Conservation (phyloP, 345 rosid species). For the Stellera chamaejasme region DNA sequence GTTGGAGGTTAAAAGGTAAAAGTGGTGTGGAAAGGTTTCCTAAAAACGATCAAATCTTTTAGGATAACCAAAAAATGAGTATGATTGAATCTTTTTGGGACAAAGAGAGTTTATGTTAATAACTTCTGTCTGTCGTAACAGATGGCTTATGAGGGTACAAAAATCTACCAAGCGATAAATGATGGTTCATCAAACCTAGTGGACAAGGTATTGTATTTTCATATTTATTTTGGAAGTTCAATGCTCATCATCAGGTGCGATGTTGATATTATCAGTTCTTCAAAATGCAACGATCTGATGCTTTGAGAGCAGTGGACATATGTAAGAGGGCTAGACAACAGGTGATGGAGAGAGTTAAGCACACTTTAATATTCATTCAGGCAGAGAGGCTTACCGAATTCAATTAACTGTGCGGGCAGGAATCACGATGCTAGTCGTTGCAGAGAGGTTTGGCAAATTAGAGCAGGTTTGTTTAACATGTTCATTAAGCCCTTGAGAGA, state of each 20-base stretch:
- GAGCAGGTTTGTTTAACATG: conserved; percentile 54
- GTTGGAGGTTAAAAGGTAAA: too few relatives aligned
- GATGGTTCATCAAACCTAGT: conserved; percentile 84
- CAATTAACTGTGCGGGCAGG: conserved; percentile 87
- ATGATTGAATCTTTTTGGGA: too few relatives aligned
- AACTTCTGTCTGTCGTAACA: conserved; percentile 11
- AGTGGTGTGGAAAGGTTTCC: too few relatives aligned
- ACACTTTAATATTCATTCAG: conserved; percentile 29
- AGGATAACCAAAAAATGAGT: too few relatives aligned
- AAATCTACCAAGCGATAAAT: conserved; percentile 78
- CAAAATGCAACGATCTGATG: conserved; percentile 88
- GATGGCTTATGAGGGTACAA: conserved; percentile 89
- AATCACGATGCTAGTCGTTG: conserved; percentile 71
- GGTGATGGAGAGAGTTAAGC: conserved; percentile 34
- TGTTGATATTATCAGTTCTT: conserved; percentile 56
- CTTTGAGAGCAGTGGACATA: conserved; percentile 70
- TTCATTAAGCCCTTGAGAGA: too few relatives aligned
- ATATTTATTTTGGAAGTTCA: conserved; percentile 6
- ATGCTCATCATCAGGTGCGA: conserved; percentile 14
- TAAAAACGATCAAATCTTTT: too few relatives aligned
- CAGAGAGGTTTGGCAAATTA: conserved; percentile 72
- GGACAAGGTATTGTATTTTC: conserved; percentile 69
- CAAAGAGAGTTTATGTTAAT: too few relatives aligned
- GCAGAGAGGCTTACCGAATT: conserved; percentile 97
- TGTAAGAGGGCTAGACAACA: conserved; percentile 85